Evolutionary conservation across 2,329 filamentous ascomycete genomes (phyloP).

Genomic region (Xylaria sp.): DNA sequence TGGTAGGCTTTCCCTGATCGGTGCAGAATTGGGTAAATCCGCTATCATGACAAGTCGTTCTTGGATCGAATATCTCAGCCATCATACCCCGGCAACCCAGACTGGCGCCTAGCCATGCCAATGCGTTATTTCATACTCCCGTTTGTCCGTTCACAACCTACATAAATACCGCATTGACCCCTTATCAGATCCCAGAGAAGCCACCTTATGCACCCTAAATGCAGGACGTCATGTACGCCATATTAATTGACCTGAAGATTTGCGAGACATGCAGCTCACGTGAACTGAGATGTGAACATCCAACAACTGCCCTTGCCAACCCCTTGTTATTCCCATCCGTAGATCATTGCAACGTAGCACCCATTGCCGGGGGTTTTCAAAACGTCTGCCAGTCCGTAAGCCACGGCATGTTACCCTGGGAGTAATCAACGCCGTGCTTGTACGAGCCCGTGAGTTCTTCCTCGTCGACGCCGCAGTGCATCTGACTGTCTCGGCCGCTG

Average conservation of each 20-base stretch:
- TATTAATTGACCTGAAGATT: background rate
- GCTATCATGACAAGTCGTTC: too few species aligned
- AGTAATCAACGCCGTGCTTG: slow-evolving; percentile 64
- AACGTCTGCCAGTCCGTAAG: slow-evolving; percentile 47
- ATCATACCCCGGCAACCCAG: background rate
- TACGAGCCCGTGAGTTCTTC: slow-evolving; percentile 72
- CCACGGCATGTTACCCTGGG: slow-evolving; percentile 59
- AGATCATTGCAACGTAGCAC: background rate
- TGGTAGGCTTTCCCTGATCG: too few species aligned
- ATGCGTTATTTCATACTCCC: slow-evolving; percentile 4
- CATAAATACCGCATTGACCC: slow-evolving; percentile 9
- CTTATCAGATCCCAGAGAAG: background rate
- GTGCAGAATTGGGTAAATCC: too few species aligned
- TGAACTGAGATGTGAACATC: background rate
- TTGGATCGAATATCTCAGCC: background rate
- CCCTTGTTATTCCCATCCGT: background rate
- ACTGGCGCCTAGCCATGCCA: background rate
- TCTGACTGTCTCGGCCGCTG: slow-evolving; percentile 71
- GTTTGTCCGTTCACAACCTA: slow-evolving; percentile 7
- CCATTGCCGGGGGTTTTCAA: slow-evolving; percentile 24
- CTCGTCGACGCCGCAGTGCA: slow-evolving; percentile 79
- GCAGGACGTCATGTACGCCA: slow-evolving; percentile 20
- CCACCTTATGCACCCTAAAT: background rate
- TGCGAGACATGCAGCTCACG: background rate
- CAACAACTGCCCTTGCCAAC: background rate